These are phyloP conservation scores for Kodamaea sp. DNA, from an alignment of 1,139 yeast genomes.

Conservation along the genomic window DNA sequence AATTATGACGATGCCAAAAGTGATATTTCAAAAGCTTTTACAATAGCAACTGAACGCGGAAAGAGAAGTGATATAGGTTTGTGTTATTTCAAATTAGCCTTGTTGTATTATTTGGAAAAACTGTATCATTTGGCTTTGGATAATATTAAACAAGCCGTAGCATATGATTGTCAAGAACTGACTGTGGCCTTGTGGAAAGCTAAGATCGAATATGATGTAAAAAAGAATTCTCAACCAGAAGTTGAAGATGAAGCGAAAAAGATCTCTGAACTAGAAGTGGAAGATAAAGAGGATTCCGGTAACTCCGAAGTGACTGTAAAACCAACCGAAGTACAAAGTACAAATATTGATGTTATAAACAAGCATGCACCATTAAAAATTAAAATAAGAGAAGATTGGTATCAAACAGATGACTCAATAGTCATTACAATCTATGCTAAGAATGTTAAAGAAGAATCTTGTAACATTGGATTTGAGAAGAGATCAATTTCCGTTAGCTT, in stretches of 20 bases:
- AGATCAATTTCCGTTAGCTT: conserved; percentile 37
- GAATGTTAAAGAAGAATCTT: conserved; percentile 47
- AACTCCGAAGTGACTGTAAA: background rate
- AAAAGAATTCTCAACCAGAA: conserved; percentile 17
- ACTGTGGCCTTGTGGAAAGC: conserved; percentile 50
- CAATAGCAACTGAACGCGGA: conserved; percentile 50
- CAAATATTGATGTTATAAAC: conserved; percentile 33
- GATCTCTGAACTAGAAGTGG: conserved; percentile 11
- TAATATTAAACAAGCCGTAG: conserved; percentile 49
- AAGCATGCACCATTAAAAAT: conserved; percentile 40
- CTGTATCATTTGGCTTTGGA: conserved; percentile 44
- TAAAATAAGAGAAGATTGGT: conserved; percentile 73
- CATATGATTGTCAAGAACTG: conserved; percentile 44
- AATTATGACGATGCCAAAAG: conserved; percentile 47
- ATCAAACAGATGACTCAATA: conserved; percentile 56
- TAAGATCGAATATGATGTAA: conserved; percentile 39
- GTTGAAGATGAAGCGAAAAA: conserved; percentile 5
- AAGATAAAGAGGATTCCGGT: background rate
- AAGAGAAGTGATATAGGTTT: conserved; percentile 52
- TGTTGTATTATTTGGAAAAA: conserved; percentile 47
- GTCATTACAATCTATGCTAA: conserved; percentile 73
- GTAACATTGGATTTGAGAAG: conserved; percentile 33
- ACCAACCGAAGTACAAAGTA: conserved; percentile 12
- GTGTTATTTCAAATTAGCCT: conserved; percentile 58
- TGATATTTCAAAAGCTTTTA: conserved; percentile 54